Base-by-base conservation (phyloP, 768 basidiomycete genomes). In the Suillus fuscotomentosus region DNA sequence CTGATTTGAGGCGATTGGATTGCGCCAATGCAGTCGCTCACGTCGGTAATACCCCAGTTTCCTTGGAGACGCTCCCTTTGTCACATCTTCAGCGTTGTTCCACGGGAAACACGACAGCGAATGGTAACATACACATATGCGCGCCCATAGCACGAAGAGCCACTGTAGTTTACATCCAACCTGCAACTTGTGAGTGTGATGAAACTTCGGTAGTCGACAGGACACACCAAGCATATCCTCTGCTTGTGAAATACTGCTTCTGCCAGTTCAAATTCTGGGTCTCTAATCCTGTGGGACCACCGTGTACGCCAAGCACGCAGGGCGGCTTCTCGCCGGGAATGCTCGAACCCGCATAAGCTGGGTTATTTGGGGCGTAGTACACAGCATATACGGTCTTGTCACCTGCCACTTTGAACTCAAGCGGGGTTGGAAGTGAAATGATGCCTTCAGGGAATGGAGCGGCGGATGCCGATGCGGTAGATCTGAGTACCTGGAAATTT, bases 131-230 rank as follows among this genome's bases (percentile, higher is more conserved):
- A 81, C 80, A 82, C 84, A 68, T 91, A 94, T 22, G 76, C 75
- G 6, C 89, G 82, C 0, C 92, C 92, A 67, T 88, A 92, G 0
- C 88, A 88, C 14, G 86, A 85, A 0, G 88, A 89, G 3, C 91
- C 92, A 14, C 89, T 82, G 67, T 91, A 89, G 70, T 93, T 88
- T 42, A 93, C 89, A 60, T 89, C 88, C 36, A 90, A 69, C 84
- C 89, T 86, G 82, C 85, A 84, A 64, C 57, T 20, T 27, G 61
- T 38, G 5, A 41, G 36, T 14, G 38, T 11, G 22, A 48, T 34
- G 22, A n/a, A 2, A 61, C 15, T 42, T 7, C 22, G 24, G 9
- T 4, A 11, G 56, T 5, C 57, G 17, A 17, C 41, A 7, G 13
- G 43, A 63, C 79, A 61, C 67, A 90, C 90, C 88, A 91, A 22